Evolutionary conservation across 2,329 filamentous ascomycete species (phyloP).

Genomic region (Leptodontidium sp.): DNA sequence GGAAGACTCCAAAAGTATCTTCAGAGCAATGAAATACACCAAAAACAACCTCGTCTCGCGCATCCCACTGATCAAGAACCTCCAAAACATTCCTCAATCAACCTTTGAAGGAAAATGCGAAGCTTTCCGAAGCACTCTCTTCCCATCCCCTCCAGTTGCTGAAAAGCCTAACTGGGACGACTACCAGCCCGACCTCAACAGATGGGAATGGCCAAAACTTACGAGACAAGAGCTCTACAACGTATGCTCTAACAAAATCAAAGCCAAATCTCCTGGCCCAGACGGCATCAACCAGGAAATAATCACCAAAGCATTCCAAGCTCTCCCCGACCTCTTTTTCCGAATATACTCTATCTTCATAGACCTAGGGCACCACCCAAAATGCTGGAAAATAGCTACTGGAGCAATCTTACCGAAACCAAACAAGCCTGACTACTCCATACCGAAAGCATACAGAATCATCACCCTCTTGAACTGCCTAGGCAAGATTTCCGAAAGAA

Average conservation of each 20-base stretch:
- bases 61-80: not conserved
- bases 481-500: not conserved
- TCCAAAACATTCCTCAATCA: not conserved
- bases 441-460: not conserved
- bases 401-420: not conserved
- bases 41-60: too few species aligned
- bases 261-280: not conserved
- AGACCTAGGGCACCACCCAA: not conserved
- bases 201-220: not conserved
- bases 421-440: not conserved
- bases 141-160: not conserved
- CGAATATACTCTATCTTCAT: not conserved
- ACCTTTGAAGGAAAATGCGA: not conserved
- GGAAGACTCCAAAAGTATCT: not conserved
- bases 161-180: not conserved
- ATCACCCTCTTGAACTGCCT: not conserved
- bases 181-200: not conserved
- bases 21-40: not conserved
- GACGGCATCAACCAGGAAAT: not conserved
- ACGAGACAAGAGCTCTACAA: not conserved
- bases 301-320: not conserved
- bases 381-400: not conserved
- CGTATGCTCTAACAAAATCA: not conserved
- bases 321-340: not conserved
- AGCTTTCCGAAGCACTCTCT: not conserved